Base-by-base conservation (phyloP, 192 early-diverging fungal species). In the Umbelopsis sp. region DNA sequence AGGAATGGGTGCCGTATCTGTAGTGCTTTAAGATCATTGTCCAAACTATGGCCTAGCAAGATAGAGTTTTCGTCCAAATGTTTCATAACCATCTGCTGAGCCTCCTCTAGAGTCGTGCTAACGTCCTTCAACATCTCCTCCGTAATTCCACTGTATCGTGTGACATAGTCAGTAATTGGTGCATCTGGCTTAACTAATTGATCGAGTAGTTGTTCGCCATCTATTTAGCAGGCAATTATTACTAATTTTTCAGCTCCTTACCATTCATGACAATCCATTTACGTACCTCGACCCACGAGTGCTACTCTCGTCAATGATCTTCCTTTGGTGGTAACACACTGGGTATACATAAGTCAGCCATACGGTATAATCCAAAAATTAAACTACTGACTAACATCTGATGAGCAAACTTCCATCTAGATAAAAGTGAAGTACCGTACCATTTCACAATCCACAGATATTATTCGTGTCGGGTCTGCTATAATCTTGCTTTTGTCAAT, bases 1-100 rank as follows among this genome's bases (percentile, higher is more conserved):
- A 90, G 80, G 49, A 79, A 82, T 14, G 82, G 78, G 73, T 91
- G 89, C 0, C 77, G 65, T n/a, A 91, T 66, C 59, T 78, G 74
- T 45, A 93, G 76, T 1, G 85, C 86, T 16, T 80, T 82, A 72
- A 93, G 73, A 74, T 93, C 92, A 65, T 88, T 90, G 38, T 89
- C 84, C 4, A 93, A 75, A 26, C 80, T 82, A 70, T 89, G 87
- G 3, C 87, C 87, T 3, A 84, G 68, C 5, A 89, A 50, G 54
- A 89, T 79, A 4, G 82, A 83, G 45, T 85, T 70, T 47, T 69
- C 67, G 16, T 81, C 71, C 25, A 89, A 52, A 6, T 80, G 36
- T 8, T 71, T 20, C 25, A 76, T 24, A 3, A 89, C 16, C 47
- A 70, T 45, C 41, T 77, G 70, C 68, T 89, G 87, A 4, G 84